These are phyloP conservation scores for Phytophthora sp. DNA, from an alignment of 352 stramenopile genomes.

Conservation along the genomic window DNA sequence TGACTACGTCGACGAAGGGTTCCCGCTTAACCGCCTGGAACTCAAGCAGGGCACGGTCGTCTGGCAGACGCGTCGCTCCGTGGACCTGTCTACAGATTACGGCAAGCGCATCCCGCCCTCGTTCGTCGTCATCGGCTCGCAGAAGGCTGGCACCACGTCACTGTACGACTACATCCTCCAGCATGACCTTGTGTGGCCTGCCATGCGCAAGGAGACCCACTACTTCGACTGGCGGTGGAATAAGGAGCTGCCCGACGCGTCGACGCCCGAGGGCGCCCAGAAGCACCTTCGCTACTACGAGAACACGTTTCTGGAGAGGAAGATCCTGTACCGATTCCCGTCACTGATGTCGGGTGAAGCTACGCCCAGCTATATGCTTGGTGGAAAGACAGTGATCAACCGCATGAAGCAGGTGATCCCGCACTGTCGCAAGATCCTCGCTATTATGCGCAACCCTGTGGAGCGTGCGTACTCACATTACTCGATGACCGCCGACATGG, in stretches of 20 bases:
- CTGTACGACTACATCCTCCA: constrained; percentile 98
- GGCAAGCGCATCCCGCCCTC: constrained; percentile 83
- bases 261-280: constrained; percentile 57
- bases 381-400: constrained; percentile 72
- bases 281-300: constrained; percentile 76
- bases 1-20: constrained; percentile 95
- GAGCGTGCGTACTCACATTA: constrained; percentile 91
- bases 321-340: constrained; percentile 85
- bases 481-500: constrained; percentile 84
- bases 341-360: constrained; percentile 93
- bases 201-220: constrained; percentile 96
- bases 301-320: constrained; percentile 85
- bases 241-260: constrained; percentile 55
- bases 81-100: constrained; percentile 91
- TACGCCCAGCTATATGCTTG: constrained; percentile 92
- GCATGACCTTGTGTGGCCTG: constrained; percentile 93
- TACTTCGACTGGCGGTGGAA: constrained; percentile 99
- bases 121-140: constrained; percentile 96
- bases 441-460: constrained; percentile 83
- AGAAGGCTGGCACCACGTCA: constrained; percentile 97
- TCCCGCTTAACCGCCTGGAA: constrained; percentile 64
- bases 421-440: constrained; percentile 84
- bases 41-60: constrained; percentile 92
- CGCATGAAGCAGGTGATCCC: constrained; percentile 81
- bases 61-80: constrained; percentile 95